phyloP scores from a whole-genome alignment of 2,329 filamentous ascomycete species.

The Lasiodiplodia gonubiensis region DNA sequence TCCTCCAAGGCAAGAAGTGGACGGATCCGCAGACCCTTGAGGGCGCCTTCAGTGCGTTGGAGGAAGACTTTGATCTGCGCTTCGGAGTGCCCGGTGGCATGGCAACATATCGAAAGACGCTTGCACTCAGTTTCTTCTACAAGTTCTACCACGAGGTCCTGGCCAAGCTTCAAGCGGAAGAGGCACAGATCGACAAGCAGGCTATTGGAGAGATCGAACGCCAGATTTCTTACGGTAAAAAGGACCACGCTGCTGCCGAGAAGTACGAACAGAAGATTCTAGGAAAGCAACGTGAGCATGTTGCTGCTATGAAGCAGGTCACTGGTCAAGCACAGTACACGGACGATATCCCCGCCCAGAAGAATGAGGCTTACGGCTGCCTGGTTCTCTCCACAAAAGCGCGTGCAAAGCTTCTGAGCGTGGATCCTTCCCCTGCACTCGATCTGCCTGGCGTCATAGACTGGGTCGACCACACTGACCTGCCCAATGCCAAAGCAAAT shows the following conservation, averaged over 20 bases:
- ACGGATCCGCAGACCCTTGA: conserved; percentile 84
- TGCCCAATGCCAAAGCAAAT: conserved; percentile 80
- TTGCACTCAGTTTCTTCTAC: conserved; percentile 95
- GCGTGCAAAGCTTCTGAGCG: conserved; percentile 79
- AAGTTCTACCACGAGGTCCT: conserved; percentile 93
- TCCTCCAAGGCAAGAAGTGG: conserved; percentile 77
- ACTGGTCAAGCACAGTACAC: conserved; percentile 96
- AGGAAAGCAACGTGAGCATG: conserved; percentile 83
- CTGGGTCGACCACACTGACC: conserved; percentile 81
- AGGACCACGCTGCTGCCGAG: conserved; percentile 75
- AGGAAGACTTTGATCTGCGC: conserved; percentile 82
- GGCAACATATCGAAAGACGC: conserved; percentile 91
- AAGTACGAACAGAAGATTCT: conserved; percentile 83
- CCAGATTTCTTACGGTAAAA: conserved; percentile 77
- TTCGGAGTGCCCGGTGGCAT: conserved; percentile 96
- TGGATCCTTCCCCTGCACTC: conserved; percentile 77
- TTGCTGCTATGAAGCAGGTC: conserved; percentile 90
- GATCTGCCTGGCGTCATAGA: conserved; percentile 85
- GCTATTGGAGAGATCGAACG: conserved; percentile 85
- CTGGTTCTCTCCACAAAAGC: conserved; percentile 87
- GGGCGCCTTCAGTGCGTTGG: conserved; percentile 87
- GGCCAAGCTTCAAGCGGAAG: conserved; percentile 61
- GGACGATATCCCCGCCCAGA: conserved; percentile 86
- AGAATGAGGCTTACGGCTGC: conserved; percentile 88
- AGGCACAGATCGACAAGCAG: conserved; percentile 68